phyloP scores from a whole-genome alignment of 2,329 filamentous ascomycete species.

The Cadophora sp. region DNA sequence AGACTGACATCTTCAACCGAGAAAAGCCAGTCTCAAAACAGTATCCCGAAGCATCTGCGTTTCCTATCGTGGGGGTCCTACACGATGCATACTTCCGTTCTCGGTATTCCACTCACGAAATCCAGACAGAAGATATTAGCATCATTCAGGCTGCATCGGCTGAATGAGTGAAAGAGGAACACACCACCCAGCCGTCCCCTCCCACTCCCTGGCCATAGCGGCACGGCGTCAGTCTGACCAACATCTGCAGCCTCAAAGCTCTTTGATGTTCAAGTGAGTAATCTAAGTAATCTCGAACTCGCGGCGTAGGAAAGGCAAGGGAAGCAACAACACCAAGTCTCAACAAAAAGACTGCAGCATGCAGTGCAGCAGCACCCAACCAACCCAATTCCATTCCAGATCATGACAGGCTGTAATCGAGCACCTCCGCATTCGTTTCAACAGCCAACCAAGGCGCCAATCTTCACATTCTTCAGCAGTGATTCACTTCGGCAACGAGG shows the following conservation, averaged over 20 bases:
- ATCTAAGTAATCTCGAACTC: slow-evolving; percentile 1
- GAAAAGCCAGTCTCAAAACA: neutral
- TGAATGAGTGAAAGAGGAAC: neutral
- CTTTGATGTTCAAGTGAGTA: neutral
- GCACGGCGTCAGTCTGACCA: slow-evolving; percentile 1
- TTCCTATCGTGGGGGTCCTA: neutral
- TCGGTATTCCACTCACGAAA: slow-evolving; percentile 6
- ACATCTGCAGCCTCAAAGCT: neutral
- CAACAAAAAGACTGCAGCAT: neutral
- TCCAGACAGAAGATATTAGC: neutral
- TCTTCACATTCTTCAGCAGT: neutral
- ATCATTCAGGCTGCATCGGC: slow-evolving; percentile 6
- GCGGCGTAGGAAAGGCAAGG: slow-evolving; percentile 4
- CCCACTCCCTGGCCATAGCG: neutral
- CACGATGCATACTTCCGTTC: neutral
- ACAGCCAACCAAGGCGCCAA: neutral
- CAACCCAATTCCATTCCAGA: neutral
- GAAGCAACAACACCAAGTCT: neutral
- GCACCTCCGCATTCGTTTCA: neutral
- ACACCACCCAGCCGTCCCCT: neutral
- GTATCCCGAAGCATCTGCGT: slow-evolving; percentile 4
- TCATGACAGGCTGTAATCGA: neutral
- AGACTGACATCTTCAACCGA: neutral
- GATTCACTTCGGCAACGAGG: neutral
- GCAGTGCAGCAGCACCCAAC: neutral